Evolutionary conservation across 306 rosid genomes (phyloP).

Genomic region (Quercus alba): DNA sequence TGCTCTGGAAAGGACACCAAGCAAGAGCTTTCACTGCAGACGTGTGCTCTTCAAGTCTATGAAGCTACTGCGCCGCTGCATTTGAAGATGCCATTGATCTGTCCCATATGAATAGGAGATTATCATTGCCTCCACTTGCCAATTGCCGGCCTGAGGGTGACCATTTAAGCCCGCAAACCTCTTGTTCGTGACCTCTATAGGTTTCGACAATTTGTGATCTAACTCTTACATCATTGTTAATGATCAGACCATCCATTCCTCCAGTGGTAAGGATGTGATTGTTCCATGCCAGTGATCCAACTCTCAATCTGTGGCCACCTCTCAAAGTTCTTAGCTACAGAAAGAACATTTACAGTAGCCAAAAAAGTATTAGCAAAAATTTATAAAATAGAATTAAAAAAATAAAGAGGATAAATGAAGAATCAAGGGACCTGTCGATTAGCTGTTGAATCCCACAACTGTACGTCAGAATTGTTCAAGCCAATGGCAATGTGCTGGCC

Average conservation of each 20-base stretch:
- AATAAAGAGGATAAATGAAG: neutral
- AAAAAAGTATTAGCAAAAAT: neutral
- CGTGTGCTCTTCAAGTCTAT: conserved; percentile 47
- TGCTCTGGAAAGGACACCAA: conserved; percentile 79
- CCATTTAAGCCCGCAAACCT: conserved; percentile 83
- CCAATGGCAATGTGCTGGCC: conserved; percentile 70
- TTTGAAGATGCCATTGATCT: neutral
- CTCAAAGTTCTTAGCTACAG: conserved; percentile 59
- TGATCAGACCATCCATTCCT: too few species aligned
- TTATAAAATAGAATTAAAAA: neutral
- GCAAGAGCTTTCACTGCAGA: conserved; percentile 57
- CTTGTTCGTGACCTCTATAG: conserved; percentile 72
- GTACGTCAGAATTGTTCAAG: conserved; percentile 68
- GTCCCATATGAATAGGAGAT: conserved; percentile 52
- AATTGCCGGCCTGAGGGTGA: conserved; percentile 52
- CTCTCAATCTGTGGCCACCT: conserved; percentile 52
- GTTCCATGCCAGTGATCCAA: too few species aligned
- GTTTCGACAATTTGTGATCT: conserved; percentile 66
- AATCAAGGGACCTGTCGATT: conserved; percentile 34
- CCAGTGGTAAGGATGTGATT: too few species aligned
- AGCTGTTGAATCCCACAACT: conserved; percentile 67
- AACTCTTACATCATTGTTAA: conserved; percentile 4
- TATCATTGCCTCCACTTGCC: conserved; percentile 55
- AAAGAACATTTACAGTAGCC: neutral
- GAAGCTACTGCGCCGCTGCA: conserved; percentile 46